A percentile compares a stretch with the other conserved stretches of the same genome.
Conservation (phyloP, 1,284 basidiomycete genomes). For the Hymenochaete sp. region DNA sequence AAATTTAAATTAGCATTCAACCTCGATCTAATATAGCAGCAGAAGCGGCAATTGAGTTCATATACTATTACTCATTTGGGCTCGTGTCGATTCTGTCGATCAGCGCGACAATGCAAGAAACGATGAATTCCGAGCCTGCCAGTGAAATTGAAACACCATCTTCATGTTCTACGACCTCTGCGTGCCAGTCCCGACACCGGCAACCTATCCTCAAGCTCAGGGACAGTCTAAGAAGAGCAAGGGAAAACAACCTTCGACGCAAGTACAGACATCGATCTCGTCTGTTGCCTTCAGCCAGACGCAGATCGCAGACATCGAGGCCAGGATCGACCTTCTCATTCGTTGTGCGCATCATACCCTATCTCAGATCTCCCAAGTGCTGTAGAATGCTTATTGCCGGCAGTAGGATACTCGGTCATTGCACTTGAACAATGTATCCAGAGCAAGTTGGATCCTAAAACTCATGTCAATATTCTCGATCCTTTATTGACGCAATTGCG, state of each 20-base stretch:
- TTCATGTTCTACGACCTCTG: conserved; percentile 56
- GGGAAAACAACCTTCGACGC: conserved; percentile 30
- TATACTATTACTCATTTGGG: no score
- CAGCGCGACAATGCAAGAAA: background rate
- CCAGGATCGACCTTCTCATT: conserved; percentile 35
- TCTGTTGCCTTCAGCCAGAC: conserved; percentile 28
- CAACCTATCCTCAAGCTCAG: conserved; percentile 20
- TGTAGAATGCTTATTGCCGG: background rate
- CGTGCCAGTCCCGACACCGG: conserved; percentile 33
- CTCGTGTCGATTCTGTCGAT: no score
- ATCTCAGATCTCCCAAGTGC: conserved; percentile 17
- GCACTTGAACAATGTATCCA: conserved; percentile 62
- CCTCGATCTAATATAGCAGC: no score
- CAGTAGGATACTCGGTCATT: conserved; percentile 75
- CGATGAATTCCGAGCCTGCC: background rate
- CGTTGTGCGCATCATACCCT: conserved; percentile 31
- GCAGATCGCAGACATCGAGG: conserved; percentile 34
- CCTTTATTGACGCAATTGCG: conserved; percentile 44
- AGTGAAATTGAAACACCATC: no score
- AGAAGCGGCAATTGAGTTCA: no score
- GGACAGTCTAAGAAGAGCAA: conserved; percentile 39
- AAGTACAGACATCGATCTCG: conserved; percentile 16
- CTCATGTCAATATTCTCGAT: conserved; percentile 53
- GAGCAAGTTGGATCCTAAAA: conserved; percentile 61
- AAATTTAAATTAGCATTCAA: no score